Conservation (phyloP, 306 rosid genomes). For the Argentina anserina region DNA sequence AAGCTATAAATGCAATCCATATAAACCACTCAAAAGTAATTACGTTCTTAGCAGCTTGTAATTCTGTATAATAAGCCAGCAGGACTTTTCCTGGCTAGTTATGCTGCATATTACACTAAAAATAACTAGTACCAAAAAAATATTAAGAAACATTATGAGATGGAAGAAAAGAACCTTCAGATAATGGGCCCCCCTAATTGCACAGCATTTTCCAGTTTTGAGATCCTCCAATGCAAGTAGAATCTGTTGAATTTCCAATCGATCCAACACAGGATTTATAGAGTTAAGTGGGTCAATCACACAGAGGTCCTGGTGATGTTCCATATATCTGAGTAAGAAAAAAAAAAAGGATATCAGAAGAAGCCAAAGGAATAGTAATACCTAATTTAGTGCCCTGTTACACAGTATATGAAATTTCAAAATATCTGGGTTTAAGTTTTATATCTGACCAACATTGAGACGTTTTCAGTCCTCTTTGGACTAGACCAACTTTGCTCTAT, state of each 20-base stretch:
- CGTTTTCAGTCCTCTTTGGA: not conserved
- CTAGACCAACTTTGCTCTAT: not conserved
- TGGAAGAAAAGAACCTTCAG: slow-evolving; percentile 39
- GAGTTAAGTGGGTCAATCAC: slow-evolving; percentile 66
- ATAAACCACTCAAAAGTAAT: not conserved
- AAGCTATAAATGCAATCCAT: not conserved
- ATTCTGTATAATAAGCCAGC: not conserved
- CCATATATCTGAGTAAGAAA: slow-evolving; percentile 50
- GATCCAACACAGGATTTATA: slow-evolving; percentile 66
- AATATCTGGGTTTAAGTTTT: not conserved
- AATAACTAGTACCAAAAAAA: not conserved
- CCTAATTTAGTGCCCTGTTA: not conserved
- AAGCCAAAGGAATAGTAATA: not conserved
- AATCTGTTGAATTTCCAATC: slow-evolving; percentile 67
- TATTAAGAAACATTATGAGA: not conserved
- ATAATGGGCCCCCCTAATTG: slow-evolving; percentile 74
- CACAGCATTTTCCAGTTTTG: slow-evolving; percentile 37
- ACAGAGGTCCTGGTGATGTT: slow-evolving; percentile 50
- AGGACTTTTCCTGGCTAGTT: not conserved
- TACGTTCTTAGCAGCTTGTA: not conserved
- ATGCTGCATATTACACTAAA: not conserved
- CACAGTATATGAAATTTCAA: not conserved
- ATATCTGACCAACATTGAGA: not conserved
- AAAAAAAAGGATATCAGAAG: not conserved
- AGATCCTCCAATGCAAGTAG: slow-evolving; percentile 65